These are phyloP conservation scores for Eimeria falciformis DNA, from an alignment of 169 alveolate genomes.

Conservation along the genomic window DNA sequence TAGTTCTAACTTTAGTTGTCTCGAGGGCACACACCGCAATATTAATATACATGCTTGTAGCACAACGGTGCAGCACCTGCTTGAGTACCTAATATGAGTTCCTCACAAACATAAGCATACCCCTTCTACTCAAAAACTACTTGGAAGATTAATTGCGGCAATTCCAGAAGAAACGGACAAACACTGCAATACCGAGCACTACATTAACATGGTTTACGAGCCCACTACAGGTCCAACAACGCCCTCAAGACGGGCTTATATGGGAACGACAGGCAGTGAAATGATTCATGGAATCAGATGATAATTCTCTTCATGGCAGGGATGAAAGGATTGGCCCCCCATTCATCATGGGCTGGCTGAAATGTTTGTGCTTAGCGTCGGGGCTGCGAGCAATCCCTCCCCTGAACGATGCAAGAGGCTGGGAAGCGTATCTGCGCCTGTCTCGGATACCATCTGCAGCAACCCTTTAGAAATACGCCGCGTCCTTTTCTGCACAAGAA, in stretches of 20 bases:
- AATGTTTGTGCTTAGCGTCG: slow-evolving; percentile 62
- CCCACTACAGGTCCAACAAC: not conserved
- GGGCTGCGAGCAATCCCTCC: slow-evolving; percentile 76
- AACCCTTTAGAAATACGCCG: not conserved
- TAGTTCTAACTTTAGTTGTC: no score
- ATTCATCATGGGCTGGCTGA: slow-evolving; percentile 9
- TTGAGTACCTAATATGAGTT: no score
- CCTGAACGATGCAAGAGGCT: slow-evolving; percentile 47
- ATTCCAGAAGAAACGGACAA: not conserved
- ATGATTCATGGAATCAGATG: not conserved
- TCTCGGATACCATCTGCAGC: not conserved
- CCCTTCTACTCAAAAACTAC: no score
- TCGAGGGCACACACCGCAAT: no score
- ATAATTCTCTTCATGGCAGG: no score
- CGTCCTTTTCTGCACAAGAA: not conserved
- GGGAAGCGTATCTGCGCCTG: slow-evolving; percentile 47
- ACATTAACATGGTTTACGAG: not conserved
- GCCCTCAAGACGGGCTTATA: not conserved
- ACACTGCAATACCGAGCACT: not conserved
- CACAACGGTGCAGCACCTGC: no score
- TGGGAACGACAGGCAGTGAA: not conserved
- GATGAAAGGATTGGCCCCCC: no score
- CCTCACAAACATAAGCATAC: no score
- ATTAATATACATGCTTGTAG: no score
- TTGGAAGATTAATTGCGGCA: no score